These are phyloP conservation scores for Acacia concinna DNA, from an alignment of 331 rosid species.

Conservation along the genomic window DNA sequence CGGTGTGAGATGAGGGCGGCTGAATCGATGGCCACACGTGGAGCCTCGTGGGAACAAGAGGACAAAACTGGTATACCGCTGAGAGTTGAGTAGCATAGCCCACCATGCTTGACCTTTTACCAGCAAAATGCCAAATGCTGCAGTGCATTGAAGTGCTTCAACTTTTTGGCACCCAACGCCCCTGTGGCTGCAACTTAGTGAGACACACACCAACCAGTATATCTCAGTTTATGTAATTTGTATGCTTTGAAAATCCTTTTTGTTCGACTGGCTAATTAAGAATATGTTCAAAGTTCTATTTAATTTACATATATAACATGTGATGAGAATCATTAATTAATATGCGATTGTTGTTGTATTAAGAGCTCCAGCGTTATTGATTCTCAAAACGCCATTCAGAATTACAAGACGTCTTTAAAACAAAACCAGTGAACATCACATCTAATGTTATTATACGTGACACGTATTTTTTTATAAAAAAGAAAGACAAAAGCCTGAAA, in stretches of 20 bases:
- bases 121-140: background rate
- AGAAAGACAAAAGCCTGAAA: no score
- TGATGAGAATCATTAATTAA: background rate
- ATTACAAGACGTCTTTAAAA: background rate
- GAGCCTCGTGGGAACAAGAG: background rate
- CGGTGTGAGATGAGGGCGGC: background rate
- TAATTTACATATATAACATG: background rate
- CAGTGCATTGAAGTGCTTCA: background rate
- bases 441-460: background rate
- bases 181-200: background rate
- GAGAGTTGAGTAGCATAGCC: conserved; percentile 48
- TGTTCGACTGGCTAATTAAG: background rate
- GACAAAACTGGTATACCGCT: conserved; percentile 43
- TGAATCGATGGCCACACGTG: background rate
- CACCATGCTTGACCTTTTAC: conserved; percentile 34
- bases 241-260: background rate
- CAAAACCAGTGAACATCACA: background rate
- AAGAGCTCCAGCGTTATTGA: background rate
- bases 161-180: background rate
- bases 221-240: background rate
- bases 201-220: background rate
- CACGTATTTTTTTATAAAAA: no score
- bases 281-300: background rate
- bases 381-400: background rate
- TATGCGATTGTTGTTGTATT: background rate